Base-by-base conservation (phyloP, 2,329 filamentous ascomycete genomes). In the Aspergillus sp. region DNA sequence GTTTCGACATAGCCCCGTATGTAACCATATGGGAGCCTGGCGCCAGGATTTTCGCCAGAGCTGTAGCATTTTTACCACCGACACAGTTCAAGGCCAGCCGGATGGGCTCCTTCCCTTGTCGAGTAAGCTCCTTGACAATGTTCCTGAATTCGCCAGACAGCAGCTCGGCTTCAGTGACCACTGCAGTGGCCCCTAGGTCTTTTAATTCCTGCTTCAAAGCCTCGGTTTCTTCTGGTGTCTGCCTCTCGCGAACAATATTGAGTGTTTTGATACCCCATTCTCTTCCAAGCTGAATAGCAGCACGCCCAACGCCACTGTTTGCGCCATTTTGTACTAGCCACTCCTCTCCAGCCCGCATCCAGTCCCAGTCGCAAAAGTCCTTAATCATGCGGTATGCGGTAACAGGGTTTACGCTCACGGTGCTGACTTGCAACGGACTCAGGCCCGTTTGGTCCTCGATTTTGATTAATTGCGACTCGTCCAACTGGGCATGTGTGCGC, bases 281-380 rank as follows among this genome's bases (percentile, higher is more conserved):
- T 66, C 79, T 82, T 2, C 85, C 93, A 1, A 99, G 80, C 77
- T 99, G 95, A 63, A 98, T 95, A 11, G 91, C 93, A 3, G 93
- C 90, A 39, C 95, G 82, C 1, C 95, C 95, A 15, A 99, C 95
- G 11, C 92, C 95, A 42, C 87, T 91, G 76, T 99, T 99, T 39
- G 93, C 95, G 7, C 93, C 95, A 72, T 99, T 99, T 76, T 99
- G 95, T 47, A 99, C 87, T 71, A 97, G 91, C 93, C 93, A 99
- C 56, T 96, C 89, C 54, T 93, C 90, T n/a, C 86, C 84, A 26
- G 66, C 62, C 9, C 75, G 74, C 55, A 82, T 71, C 69, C 88
- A 75, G 4, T 79, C 71, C 64, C 81, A 79, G 22, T 75, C 79
- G 56, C 80, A 80, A 49, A 93, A 97, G 71, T 93, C 90, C 56